Conservation (phyloP, 2,329 filamentous ascomycete genomes). For the Fusarium sp. region DNA sequence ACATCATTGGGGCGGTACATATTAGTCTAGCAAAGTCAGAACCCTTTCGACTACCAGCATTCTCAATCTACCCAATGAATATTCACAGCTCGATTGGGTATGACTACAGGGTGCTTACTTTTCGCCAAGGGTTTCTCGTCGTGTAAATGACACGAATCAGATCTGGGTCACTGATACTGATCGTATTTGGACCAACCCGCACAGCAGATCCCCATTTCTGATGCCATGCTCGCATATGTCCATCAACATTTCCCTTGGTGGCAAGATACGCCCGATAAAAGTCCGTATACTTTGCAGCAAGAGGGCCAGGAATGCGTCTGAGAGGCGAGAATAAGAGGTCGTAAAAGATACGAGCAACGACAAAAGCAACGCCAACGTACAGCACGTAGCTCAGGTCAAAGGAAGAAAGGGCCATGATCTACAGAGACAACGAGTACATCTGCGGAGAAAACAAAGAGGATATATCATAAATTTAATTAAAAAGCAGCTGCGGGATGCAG, state of each 20-base stretch:
- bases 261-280: constrained; percentile 29
- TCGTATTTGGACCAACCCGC: constrained; percentile 25
- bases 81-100: too few species aligned
- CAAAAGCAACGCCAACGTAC: constrained; percentile 6
- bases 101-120: neutral
- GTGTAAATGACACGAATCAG: constrained; percentile 31
- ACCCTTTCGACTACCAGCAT: accelerated
- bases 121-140: constrained; percentile 28
- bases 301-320: constrained; percentile 20
- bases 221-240: constrained; percentile 16
- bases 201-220: constrained; percentile 28
- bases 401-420: constrained; percentile 21
- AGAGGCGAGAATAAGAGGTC: constrained; percentile 26
- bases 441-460: neutral
- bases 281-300: constrained; percentile 18
- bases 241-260: constrained; percentile 20
- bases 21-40: constrained; percentile 9
- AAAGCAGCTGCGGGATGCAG: neutral
- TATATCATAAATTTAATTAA: constrained; percentile 8
- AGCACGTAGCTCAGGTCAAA: neutral
- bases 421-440: neutral
- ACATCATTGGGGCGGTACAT: constrained; percentile 37
- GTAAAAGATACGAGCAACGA: constrained; percentile 10
- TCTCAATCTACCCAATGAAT: neutral
- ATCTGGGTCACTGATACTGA: constrained; percentile 31